These are phyloP conservation scores for Talaromyces marneffei DNA, from an alignment of 2,329 filamentous ascomycete genomes.

Conservation along the genomic window DNA sequence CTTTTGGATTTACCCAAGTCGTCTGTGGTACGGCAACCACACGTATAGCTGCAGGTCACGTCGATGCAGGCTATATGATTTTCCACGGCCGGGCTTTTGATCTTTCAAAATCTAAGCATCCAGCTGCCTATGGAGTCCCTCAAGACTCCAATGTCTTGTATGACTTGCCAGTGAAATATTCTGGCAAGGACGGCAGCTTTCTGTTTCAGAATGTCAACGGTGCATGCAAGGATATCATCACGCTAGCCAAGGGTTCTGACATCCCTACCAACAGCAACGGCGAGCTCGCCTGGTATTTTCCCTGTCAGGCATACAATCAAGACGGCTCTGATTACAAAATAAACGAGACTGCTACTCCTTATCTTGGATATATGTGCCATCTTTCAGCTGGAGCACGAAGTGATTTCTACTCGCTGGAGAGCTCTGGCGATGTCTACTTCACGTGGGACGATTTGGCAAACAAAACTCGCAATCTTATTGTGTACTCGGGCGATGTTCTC, in stretches of 20 bases:
- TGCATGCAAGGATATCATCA: conserved; percentile 88
- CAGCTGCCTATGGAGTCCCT: conserved; percentile 72
- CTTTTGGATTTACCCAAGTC: conserved; percentile 87
- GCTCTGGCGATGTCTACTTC: conserved; percentile 84
- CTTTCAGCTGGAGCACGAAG: conserved; percentile 64
- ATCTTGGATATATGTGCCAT: conserved; percentile 83
- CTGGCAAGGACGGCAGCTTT: conserved; percentile 91
- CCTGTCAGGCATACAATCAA: conserved; percentile 85
- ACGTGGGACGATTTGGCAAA: conserved; percentile 94
- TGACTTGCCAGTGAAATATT: conserved; percentile 73
- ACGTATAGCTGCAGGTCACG: conserved; percentile 75
- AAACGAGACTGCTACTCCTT: conserved; percentile 68
- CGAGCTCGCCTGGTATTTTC: conserved; percentile 94
- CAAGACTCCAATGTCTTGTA: conserved; percentile 73
- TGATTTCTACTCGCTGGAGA: conserved; percentile 67
- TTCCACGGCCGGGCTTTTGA: conserved; percentile 91
- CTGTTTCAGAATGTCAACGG: conserved; percentile 98
- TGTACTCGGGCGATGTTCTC: conserved; percentile 90
- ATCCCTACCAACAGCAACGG: conserved; percentile 68
- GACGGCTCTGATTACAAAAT: conserved; percentile 70
- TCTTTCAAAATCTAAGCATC: conserved; percentile 69
- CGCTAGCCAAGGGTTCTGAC: conserved; percentile 61
- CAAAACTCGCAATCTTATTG: conserved; percentile 77
- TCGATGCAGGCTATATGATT: conserved; percentile 82
- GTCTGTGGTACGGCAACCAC: conserved; percentile 71